Evolutionary conservation across 345 rosid species (phyloP).

Genomic region (Chamaenerion angustifolium): DNA sequence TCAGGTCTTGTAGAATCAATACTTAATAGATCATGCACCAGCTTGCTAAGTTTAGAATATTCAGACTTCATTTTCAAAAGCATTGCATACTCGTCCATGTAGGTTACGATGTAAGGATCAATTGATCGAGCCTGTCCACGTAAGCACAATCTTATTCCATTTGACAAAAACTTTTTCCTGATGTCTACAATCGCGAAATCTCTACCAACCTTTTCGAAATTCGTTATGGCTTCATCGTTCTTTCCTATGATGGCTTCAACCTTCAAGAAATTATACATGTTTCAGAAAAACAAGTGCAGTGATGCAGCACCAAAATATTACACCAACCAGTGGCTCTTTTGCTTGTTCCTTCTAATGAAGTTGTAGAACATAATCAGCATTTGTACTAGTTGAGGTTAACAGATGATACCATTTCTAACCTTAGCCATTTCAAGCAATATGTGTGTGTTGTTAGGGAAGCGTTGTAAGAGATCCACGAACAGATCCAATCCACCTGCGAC

Average conservation of each 20-base stretch:
- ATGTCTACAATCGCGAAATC: background rate
- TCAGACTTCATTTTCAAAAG: slow-evolving; percentile 81
- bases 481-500: slow-evolving; percentile 82
- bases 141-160: slow-evolving; percentile 2
- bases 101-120: slow-evolving; percentile 74
- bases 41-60: slow-evolving; percentile 62
- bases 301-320: background rate
- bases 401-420: slow-evolving; percentile 32
- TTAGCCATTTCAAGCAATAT: slow-evolving; percentile 89
- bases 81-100: slow-evolving; percentile 98
- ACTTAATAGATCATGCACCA: slow-evolving; percentile 80
- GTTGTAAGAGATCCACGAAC: slow-evolving; percentile 70
- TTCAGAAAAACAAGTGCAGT: background rate
- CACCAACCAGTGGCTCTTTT: background rate
- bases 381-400: background rate
- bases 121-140: slow-evolving; percentile 71
- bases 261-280: slow-evolving; percentile 18
- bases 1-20: slow-evolving; percentile 85
- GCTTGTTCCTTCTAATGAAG: background rate
- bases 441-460: slow-evolving; percentile 80
- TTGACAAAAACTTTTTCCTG: background rate
- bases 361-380: background rate
- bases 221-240: slow-evolving; percentile 76
- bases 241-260: slow-evolving; percentile 92
- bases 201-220: slow-evolving; percentile 72